Percentiles rank a stretch among this genome's conserved stretches.
phyloP scores from a whole-genome alignment of 768 basidiomycete genomes.

The Pleurotus tuber-regium region DNA sequence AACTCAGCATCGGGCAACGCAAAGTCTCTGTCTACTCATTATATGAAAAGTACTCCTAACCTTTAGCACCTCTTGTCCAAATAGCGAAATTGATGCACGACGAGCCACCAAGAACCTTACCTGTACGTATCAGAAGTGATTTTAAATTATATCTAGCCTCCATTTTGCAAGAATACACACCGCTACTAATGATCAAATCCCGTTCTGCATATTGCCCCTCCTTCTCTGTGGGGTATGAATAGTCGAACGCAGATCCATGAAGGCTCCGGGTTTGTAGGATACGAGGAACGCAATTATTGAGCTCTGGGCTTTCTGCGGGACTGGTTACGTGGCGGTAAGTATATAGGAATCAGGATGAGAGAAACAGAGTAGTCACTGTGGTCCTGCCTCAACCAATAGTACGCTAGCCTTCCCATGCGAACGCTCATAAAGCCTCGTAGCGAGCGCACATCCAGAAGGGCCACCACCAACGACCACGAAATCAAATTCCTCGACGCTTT shows the following conservation, averaged over 20 bases:
- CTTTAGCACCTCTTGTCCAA: slow-evolving; percentile 1
- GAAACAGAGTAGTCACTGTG: background rate
- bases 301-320: background rate
- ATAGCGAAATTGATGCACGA: slow-evolving; percentile 10
- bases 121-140: background rate
- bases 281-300: slow-evolving; percentile 4
- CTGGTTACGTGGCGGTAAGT: background rate
- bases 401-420: background rate
- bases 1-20: too few species aligned
- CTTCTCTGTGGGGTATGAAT: background rate
- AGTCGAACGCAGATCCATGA: slow-evolving; percentile 3
- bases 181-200: background rate
- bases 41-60: background rate
- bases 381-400: background rate
- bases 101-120: slow-evolving; percentile 10
- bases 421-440: background rate
- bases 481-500: background rate
- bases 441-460: slow-evolving; percentile 6
- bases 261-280: slow-evolving; percentile 9
- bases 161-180: background rate
- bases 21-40: too few species aligned
- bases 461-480: slow-evolving; percentile 7
- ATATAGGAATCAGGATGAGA: background rate
- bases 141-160: too few species aligned
- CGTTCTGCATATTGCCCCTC: background rate